These are phyloP conservation scores for Xylaria intraflava DNA, from an alignment of 495 filamentous ascomycete genomes.

Conservation along the genomic window DNA sequence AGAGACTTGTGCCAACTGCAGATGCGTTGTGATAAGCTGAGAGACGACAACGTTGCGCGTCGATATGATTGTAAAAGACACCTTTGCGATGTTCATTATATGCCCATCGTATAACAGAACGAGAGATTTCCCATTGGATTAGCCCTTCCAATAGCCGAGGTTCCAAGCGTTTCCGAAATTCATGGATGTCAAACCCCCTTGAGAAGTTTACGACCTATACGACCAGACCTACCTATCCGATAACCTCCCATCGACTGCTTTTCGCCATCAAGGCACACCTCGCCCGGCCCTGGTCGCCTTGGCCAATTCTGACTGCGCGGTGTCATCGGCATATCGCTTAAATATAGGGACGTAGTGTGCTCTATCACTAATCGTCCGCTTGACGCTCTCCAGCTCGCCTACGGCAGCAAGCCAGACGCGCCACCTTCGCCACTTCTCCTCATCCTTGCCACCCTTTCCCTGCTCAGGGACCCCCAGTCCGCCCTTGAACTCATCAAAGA, in stretches of 20 bases:
- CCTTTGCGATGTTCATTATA: no score
- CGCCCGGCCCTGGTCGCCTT: constrained; percentile 53
- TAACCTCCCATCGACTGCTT: background rate
- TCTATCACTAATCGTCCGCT: constrained; percentile 48
- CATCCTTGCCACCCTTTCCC: constrained; percentile 40
- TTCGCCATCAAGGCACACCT: constrained; percentile 44
- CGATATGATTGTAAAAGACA: no score
- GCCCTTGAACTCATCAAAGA: constrained; percentile 58
- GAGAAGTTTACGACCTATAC: no score
- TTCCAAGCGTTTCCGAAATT: no score
- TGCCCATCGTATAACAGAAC: no score
- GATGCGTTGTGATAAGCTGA: no score
- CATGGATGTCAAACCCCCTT: no score
- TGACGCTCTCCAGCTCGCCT: constrained; percentile 42
- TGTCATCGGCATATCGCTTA: constrained; percentile 55
- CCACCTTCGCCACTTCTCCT: constrained; percentile 48
- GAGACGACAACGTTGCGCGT: no score
- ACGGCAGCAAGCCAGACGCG: constrained; percentile 48
- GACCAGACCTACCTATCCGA: no score
- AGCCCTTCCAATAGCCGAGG: no score
- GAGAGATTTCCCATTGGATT: no score
- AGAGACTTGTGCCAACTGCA: constrained; percentile 20
- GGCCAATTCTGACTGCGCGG: constrained; percentile 54
- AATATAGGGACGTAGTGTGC: constrained; percentile 54
- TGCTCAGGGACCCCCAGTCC: constrained; percentile 43